Base-by-base conservation (phyloP, 257 asterid species). In the Lycium barbarum region DNA sequence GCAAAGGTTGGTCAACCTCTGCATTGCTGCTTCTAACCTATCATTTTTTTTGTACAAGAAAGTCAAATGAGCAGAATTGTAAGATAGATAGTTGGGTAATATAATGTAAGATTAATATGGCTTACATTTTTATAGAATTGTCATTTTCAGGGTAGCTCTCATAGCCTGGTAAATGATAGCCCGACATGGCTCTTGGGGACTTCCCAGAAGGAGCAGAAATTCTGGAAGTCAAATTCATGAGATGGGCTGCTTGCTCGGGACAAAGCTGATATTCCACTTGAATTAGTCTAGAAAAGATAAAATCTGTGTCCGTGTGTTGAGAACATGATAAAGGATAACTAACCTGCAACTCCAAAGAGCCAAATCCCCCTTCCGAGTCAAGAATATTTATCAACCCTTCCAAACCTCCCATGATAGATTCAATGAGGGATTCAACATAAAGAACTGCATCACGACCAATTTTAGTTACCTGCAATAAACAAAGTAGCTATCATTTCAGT, bases 21-120 rank as follows among this genome's bases (percentile, higher is more conserved):
- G 98, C 96, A 92, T 91, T 78, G 98, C 99, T 82, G 99, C 99
- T 93, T 97, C 99, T 84, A 95, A 88, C 98, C 98, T 97, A 93
- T 84, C 89, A 87, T 87, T 84, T 47, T 26, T 80, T 87, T 83
- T 91, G 43, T 63, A 68, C 51, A 59, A 83, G 45, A 78, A 79
- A 62, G 70, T 67, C 22, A 54, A 66, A 33, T 9, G 10, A 66
- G 53, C 26, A 66, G 45, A 79, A 80, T 40, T 45, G 65, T 49
- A 47, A 81, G 26, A 82, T 79, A 14, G 61, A 65, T 55, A 65
- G 51, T 43, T 61, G 74, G 40, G 51, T 36, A 79, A 72, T 53
- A 63, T 47, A 49, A 74, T 35, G 81, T 68, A 61, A 58, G 11
- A 51, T 53, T 84, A 80, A 78, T 71, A 79, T 57, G 70, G 67